These are phyloP conservation scores for Mortierella sp. DNA, from an alignment of 371 early-diverging fungal species.

Conservation along the genomic window DNA sequence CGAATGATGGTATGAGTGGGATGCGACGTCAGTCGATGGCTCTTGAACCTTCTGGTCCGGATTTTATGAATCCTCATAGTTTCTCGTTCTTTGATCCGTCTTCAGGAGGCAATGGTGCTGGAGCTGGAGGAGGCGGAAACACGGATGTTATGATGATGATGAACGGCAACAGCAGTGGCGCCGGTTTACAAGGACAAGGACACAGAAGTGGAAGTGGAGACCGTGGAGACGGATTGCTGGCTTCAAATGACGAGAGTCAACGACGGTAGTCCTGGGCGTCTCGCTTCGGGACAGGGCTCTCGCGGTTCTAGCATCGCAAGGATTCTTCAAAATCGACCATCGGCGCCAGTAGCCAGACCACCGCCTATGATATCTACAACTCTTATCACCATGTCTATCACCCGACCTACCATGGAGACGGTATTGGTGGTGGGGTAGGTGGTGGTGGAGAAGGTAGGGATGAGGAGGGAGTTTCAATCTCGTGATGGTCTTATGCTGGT, in stretches of 20 bases:
- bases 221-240: background rate
- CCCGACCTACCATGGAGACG: background rate
- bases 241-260: background rate
- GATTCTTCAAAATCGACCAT: background rate
- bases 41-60: background rate
- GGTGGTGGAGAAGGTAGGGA: background rate
- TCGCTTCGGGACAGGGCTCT: background rate
- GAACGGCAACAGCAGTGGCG: background rate
- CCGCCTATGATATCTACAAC: background rate
- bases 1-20: background rate
- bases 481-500: background rate
- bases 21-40: background rate
- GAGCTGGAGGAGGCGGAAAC: background rate
- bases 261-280: background rate
- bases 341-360: background rate
- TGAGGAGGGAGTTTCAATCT: background rate
- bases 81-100: background rate
- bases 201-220: background rate
- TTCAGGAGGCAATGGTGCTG: background rate
- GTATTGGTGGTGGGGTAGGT: background rate
- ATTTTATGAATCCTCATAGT: background rate
- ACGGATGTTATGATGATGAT: background rate
- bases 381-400: background rate
- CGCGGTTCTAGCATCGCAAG: background rate
- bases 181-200: background rate